phyloP scores from a whole-genome alignment of 2,329 filamentous ascomycete genomes.

The Cytospora chrysosperma region DNA sequence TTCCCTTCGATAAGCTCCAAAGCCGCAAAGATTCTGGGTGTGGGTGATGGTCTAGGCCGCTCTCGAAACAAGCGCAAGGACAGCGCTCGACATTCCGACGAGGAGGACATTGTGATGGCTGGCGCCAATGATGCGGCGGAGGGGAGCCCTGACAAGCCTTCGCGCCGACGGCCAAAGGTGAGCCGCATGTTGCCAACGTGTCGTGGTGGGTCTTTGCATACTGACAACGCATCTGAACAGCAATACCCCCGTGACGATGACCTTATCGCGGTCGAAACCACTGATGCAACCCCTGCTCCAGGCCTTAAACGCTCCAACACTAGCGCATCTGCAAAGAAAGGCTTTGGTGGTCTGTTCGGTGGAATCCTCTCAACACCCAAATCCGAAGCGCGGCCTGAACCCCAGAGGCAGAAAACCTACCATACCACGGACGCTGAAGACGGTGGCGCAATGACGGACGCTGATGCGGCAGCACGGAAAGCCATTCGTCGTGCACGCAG shows the following conservation, averaged over 20 bases:
- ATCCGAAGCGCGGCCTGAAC: constrained; percentile 42
- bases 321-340: constrained; percentile 54
- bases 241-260: constrained; percentile 64
- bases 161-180: constrained; percentile 47
- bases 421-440: constrained; percentile 55
- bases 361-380: constrained; percentile 51
- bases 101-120: constrained; percentile 53
- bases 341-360: constrained; percentile 61
- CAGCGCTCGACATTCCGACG: constrained; percentile 35
- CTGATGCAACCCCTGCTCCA: constrained; percentile 48
- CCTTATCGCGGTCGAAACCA: constrained; percentile 55
- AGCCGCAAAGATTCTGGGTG: constrained; percentile 69
- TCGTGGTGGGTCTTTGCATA: constrained; percentile 27
- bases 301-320: constrained; percentile 59
- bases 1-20: constrained; percentile 66
- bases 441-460: constrained; percentile 50
- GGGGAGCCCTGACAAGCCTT: constrained; percentile 46
- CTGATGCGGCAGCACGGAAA: constrained; percentile 60
- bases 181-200: neutral
- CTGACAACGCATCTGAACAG: constrained; percentile 50
- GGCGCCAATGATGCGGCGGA: constrained; percentile 38
- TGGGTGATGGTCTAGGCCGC: constrained; percentile 53
- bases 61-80: constrained; percentile 46
- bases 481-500: constrained; percentile 61
- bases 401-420: constrained; percentile 51